Evolutionary conservation across 441 rosid species (phyloP), one percentile per base, ranked within the genome.

Genomic region (Gossypium armourianum): DNA sequence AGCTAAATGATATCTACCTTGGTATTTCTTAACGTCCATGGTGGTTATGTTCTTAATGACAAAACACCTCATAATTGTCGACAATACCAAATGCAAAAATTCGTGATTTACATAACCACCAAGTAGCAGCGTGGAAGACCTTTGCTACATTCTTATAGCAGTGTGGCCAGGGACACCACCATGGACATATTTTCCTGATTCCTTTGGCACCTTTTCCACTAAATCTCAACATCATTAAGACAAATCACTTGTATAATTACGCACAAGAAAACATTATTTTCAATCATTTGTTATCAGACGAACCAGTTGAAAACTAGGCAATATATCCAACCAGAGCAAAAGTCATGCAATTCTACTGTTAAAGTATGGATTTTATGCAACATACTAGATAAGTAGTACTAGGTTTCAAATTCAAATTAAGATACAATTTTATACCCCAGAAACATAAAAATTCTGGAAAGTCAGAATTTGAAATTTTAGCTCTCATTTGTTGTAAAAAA

Each of bases 401-500:
- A 9, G 16, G 59, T 66, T 52, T 60, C 67, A 40, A 45, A 16
- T 49, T 64, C 23, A 65, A 54, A 40, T 47, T 72, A 29, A 50
- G 21, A 75, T 3, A 60, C 47, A 29, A 28, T 10, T 7, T 13
- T 57, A 68, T 12, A 32, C 56, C 58, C 8, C 74, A 1, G 36
- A 52, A 70, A 69, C 20, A 19, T 19, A 21, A 57, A 57, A 20
- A 19, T 9, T 65, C 62, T 19, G 75, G 63, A 15, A 71, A 68
- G 69, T 68, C 72, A 29, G 56, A 7, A 40, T 61, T 58, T 72
- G 29, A 54, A 68, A 43, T 72, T 55, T 47, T 36, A 55, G 56
- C 29, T 72, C 50, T 60, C 67, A 65, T 69, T 71, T 64, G 53
- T 66, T 69, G 80, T 65, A 29, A 61, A 68, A 32, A 24, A 56